A percentile compares a stretch with the other conserved stretches of the same genome.
Evolutionary conservation across 1,139 yeast genomes (phyloP).

Genomic region (Lodderomyces elongisporus): DNA sequence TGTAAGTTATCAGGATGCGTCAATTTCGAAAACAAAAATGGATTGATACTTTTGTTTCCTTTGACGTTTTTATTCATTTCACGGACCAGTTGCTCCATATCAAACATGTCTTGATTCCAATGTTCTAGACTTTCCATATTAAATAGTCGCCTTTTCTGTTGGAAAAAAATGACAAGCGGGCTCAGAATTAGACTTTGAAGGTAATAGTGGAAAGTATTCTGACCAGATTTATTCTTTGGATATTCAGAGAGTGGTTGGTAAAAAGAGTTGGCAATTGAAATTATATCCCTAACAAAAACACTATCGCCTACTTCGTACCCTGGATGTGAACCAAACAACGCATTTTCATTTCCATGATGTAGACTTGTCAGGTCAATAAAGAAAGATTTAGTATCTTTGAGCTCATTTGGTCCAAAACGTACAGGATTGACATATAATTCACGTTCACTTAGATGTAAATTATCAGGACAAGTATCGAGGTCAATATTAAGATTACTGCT

Average conservation of each 20-base stretch:
- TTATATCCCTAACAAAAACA: conserved; percentile 1
- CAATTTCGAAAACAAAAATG: conserved; percentile 29
- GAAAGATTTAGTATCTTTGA: conserved; percentile 4
- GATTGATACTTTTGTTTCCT: conserved; percentile 11
- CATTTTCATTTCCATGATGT: neutral
- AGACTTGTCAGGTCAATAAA: conserved; percentile 3
- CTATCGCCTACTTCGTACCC: neutral
- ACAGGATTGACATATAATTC: conserved; percentile 6
- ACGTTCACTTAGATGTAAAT: neutral
- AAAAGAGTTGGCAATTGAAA: conserved; percentile 18
- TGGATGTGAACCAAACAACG: conserved; percentile 1
- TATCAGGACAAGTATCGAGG: too few species aligned
- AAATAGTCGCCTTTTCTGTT: conserved; percentile 26
- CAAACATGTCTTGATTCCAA: conserved; percentile 19
- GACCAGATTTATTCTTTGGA: conserved; percentile 12
- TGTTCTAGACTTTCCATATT: conserved; percentile 24
- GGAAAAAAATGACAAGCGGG: conserved; percentile 30
- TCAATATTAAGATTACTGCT: too few species aligned
- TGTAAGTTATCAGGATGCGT: conserved; percentile 25
- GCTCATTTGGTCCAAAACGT: conserved; percentile 7
- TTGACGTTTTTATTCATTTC: conserved; percentile 1
- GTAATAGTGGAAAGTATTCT: conserved; percentile 28
- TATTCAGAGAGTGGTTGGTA: conserved; percentile 17
- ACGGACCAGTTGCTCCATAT: neutral
- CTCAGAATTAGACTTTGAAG: conserved; percentile 21